Evolutionary conservation across 2,329 filamentous ascomycete genomes (phyloP).

Genomic region (Epichloe glyceriae): DNA sequence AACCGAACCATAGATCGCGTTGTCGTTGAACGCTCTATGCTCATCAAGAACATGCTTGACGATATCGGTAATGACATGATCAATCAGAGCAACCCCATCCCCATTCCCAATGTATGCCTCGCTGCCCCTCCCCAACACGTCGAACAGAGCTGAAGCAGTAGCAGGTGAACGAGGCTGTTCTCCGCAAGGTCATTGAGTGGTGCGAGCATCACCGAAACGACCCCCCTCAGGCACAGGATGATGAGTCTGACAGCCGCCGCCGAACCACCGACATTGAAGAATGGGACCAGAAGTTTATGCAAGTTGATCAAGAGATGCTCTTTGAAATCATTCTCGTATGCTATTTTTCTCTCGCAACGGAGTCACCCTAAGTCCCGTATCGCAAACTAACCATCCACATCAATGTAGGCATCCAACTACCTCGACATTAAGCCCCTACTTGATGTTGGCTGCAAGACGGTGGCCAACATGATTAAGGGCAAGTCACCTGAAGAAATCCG

Average conservation of each 20-base stretch:
- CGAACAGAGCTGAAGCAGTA: not conserved
- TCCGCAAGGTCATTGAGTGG: conserved; percentile 97
- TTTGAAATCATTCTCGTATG: conserved; percentile 96
- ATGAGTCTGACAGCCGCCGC: conserved; percentile 87
- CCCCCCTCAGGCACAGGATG: conserved; percentile 67
- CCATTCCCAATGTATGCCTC: conserved; percentile 65
- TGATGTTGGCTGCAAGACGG: conserved; percentile 91
- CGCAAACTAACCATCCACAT: not conserved
- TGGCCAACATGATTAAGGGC: conserved; percentile 99
- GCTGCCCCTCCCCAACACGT: not conserved
- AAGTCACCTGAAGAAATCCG: conserved; percentile 98
- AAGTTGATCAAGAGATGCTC: conserved; percentile 98
- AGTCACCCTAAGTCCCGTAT: not conserved
- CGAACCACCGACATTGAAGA: conserved; percentile 99
- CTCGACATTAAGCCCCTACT: conserved; percentile 97
- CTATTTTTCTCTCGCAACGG: conserved; percentile 15
- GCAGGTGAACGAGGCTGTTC: conserved; percentile 84
- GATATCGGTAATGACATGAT: conserved; percentile 61
- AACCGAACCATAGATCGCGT: conserved; percentile 47
- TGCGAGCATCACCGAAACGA: conserved; percentile 91
- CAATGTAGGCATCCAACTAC: conserved; percentile 80
- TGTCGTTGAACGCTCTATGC: conserved; percentile 79
- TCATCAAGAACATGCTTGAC: conserved; percentile 98
- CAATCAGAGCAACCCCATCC: conserved; percentile 54
- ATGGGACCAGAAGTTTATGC: conserved; percentile 99